These are phyloP conservation scores for Ogataea sp. DNA, from an alignment of 805 yeast genomes.

Conservation along the genomic window DNA sequence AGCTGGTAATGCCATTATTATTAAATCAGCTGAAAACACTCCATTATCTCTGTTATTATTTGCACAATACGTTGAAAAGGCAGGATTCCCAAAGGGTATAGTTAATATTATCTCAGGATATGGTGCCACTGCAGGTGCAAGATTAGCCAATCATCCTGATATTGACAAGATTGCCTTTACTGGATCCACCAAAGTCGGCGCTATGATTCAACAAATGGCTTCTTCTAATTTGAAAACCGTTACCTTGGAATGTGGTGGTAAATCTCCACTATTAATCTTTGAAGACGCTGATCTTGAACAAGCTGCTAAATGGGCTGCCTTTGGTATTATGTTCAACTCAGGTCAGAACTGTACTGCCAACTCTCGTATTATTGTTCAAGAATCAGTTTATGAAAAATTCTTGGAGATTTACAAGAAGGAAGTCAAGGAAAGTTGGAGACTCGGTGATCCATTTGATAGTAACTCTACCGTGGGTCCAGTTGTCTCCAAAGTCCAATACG, in stretches of 20 bases:
- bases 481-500: constrained; percentile 48
- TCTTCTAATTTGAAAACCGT: constrained; percentile 53
- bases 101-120: constrained; percentile 64
- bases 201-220: constrained; percentile 54
- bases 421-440: constrained; percentile 39
- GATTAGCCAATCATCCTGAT: constrained; percentile 51
- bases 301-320: constrained; percentile 60
- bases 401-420: constrained; percentile 34
- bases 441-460: constrained; percentile 47
- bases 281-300: constrained; percentile 58
- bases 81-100: constrained; percentile 74
- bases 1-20: constrained; percentile 65
- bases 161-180: constrained; percentile 57
- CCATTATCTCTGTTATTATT: constrained; percentile 61
- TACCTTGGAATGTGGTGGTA: constrained; percentile 68
- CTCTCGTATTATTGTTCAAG: constrained; percentile 54
- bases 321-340: constrained; percentile 56
- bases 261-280: constrained; percentile 56
- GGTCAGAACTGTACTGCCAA: constrained; percentile 69
- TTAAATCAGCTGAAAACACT: constrained; percentile 71
- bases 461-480: constrained; percentile 53
- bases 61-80: constrained; percentile 49
- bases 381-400: constrained; percentile 46
- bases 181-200: constrained; percentile 63
- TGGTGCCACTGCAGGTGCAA: constrained; percentile 65